These are phyloP conservation scores for Amphicarpaea edgeworthii DNA, from an alignment of 306 rosid species.

Conservation along the genomic window DNA sequence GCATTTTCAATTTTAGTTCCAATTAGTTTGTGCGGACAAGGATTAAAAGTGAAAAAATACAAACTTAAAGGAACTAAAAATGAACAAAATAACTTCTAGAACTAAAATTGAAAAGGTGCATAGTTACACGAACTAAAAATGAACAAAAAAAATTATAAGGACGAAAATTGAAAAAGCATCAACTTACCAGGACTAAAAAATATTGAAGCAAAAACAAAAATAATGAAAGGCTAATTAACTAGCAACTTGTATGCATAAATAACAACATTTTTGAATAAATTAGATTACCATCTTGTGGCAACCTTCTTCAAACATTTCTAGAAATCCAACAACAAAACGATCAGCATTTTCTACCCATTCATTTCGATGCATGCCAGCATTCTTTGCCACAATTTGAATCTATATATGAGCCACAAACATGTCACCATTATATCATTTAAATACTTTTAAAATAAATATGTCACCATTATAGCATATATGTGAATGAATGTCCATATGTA, in stretches of 20 bases:
- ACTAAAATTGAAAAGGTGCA: no score
- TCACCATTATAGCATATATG: neutral
- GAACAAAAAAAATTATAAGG: no score
- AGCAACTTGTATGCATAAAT: neutral
- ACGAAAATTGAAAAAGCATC: no score
- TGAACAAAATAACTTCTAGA: no score
- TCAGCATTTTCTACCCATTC: conserved; percentile 99
- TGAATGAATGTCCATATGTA: conserved; percentile 22
- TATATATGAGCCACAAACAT: conserved; percentile 44
- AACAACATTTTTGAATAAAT: neutral
- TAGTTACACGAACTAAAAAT: no score
- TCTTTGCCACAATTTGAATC: conserved; percentile 90
- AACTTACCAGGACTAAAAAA: no score
- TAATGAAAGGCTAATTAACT: neutral
- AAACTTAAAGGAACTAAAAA: no score
- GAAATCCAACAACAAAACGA: conserved; percentile 95
- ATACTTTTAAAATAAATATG: conserved; percentile 23
- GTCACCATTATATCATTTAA: conserved; percentile 42
- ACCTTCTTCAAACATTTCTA: conserved; percentile 99
- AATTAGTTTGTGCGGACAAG: no score
- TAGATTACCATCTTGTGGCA: conserved; percentile 91
- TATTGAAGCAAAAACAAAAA: neutral
- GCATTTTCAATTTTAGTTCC: no score
- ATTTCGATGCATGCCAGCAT: conserved; percentile 88
- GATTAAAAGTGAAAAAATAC: no score